Percentiles rank a stretch among this genome's conserved stretches.
phyloP scores from a whole-genome alignment of 2,329 filamentous ascomycete genomes.

The Bipolaris victoriae region DNA sequence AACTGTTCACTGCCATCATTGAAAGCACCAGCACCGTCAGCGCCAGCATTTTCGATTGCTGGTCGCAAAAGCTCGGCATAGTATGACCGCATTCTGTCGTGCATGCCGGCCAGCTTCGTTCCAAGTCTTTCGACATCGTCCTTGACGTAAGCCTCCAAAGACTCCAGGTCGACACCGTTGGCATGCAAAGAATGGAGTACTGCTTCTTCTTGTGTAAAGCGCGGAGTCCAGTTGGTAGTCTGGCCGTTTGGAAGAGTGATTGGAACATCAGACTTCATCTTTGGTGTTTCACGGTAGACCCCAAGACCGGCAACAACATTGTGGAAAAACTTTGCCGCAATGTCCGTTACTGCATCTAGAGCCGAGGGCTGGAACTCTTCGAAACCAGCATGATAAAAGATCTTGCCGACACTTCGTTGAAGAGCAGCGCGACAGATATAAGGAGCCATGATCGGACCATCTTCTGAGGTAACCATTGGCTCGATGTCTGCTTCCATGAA shows the following conservation, averaged over 20 bases:
- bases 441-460: slow-evolving; percentile 84
- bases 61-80: slow-evolving; percentile 92
- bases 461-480: slow-evolving; percentile 86
- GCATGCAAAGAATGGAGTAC: slow-evolving; percentile 85
- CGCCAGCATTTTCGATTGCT: slow-evolving; percentile 76
- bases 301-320: slow-evolving; percentile 82
- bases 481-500: slow-evolving; percentile 87
- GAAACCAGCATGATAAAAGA: slow-evolving; percentile 95
- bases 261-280: slow-evolving; percentile 62
- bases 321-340: slow-evolving; percentile 86
- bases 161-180: slow-evolving; percentile 80
- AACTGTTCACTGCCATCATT: slow-evolving; percentile 98
- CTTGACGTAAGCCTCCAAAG: slow-evolving; percentile 83
- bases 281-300: slow-evolving; percentile 82
- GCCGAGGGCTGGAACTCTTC: slow-evolving; percentile 97
- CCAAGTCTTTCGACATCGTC: slow-evolving; percentile 91
- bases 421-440: slow-evolving; percentile 82
- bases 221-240: slow-evolving; percentile 62
- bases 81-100: slow-evolving; percentile 93
- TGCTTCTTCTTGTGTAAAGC: slow-evolving; percentile 83
- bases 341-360: slow-evolving; percentile 85
- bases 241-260: slow-evolving; percentile 34
- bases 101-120: slow-evolving; percentile 78
- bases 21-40: slow-evolving; percentile 88
- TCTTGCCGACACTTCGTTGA: slow-evolving; percentile 88